Base-by-base conservation (phyloP, 1,284 basidiomycete genomes). In the Chalciporus sp. region DNA sequence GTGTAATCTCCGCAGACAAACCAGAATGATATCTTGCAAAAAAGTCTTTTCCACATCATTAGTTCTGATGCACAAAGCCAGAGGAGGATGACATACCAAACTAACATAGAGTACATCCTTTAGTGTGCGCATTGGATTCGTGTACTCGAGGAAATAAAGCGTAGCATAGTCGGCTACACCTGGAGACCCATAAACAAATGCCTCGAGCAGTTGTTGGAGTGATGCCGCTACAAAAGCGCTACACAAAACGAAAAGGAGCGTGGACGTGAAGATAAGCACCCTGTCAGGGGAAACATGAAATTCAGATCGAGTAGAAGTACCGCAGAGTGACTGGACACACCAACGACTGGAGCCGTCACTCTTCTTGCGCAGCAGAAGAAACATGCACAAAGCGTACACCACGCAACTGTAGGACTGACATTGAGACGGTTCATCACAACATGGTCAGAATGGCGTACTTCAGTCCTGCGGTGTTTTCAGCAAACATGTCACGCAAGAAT, bases 341-440 rank as follows among this genome's bases (percentile, higher is more conserved):
- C 58, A 56, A 29, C 53, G 29, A 16, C 46, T 56, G 29, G 47
- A 56, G 27, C 20, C 7, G 16, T 23, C 43, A 8, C 37, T 12
- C 10, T 4, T 45, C 48, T 26, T 62, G 11, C 48, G 51, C 41
- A 56, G 4, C 31, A 60, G 51, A 45, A 49, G 46, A 28, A 60
- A 61, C 59, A 61, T 61, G 20, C 60, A 60, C n/a, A 61, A 33
- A 5, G 46, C 42, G 26, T 60, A 60, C 20, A 61, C 23, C 48
- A 51, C 43, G 23, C 58, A 60, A 40, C 58, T 60, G 29, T n/a
- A 45, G 2, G 28, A 31, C 28, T 17, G 23, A 2, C 23, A 20
- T 11, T 59, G 28, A 42, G 41, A 47, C 20, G 9, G 31, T 37
- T n/a, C n/a, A 37, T 37, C n/a, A 37, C 35, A 17, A 37, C 7